Conservation (phyloP, 495 filamentous ascomycete genomes). For the Annulohypoxylon moriforme region DNA sequence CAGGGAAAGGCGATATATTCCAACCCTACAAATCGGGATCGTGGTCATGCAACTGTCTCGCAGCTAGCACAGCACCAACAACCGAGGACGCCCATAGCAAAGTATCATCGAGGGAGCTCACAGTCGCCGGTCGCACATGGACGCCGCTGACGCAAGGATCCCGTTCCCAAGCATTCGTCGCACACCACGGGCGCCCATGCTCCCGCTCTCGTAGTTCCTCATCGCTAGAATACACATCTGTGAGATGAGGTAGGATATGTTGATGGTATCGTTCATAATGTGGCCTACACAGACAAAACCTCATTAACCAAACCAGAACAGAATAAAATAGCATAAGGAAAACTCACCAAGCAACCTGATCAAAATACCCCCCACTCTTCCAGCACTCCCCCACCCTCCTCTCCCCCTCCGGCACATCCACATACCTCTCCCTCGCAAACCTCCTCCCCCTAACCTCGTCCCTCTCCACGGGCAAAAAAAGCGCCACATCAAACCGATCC, state of each 20-base stretch:
- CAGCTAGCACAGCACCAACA: conserved; percentile 11
- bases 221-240: neutral
- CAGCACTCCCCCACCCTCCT: neutral
- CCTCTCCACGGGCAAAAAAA: neutral
- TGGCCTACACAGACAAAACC: neutral
- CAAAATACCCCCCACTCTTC: conserved; percentile 18
- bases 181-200: conserved; percentile 1
- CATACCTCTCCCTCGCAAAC: neutral
- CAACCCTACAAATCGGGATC: neutral
- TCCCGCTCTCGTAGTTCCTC: neutral
- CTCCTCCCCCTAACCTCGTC: neutral
- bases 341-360: conserved; percentile 21
- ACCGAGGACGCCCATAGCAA: conserved; percentile 18
- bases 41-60: neutral
- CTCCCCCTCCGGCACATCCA: neutral
- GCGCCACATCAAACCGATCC: conserved; percentile 9
- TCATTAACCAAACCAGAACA: neutral
- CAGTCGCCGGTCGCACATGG: conserved; percentile 7
- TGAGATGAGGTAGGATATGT: conserved; percentile 4
- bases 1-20: neutral
- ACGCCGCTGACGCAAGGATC: conserved; percentile 1
- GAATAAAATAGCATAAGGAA: neutral
- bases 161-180: neutral
- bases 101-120: conserved; percentile 8
- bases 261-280: conserved; percentile 27